These are phyloP conservation scores for Hemisphaericaspora xylanilytica DNA, from an alignment of 1,139 yeast genomes.

Conservation along the genomic window DNA sequence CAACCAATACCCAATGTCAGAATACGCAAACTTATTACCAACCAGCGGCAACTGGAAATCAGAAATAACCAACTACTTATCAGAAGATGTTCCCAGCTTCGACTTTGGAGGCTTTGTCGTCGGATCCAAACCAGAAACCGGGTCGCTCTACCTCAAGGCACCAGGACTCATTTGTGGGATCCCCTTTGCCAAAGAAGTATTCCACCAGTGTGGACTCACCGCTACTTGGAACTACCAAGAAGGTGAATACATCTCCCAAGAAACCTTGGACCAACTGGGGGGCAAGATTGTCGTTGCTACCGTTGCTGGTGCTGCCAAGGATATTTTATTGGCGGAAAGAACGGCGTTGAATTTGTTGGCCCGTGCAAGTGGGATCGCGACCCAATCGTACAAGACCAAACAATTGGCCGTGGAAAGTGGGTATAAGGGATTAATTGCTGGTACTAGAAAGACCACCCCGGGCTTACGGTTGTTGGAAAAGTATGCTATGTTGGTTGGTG, in stretches of 20 bases:
- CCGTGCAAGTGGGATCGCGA: constrained; percentile 88
- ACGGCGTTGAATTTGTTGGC: constrained; percentile 81
- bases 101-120: constrained; percentile 95
- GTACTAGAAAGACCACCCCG: constrained; percentile 98
- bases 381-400: constrained; percentile 61
- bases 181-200: constrained; percentile 88
- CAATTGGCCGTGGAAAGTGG: constrained; percentile 67
- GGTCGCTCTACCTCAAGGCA: constrained; percentile 79
- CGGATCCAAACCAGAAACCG: constrained; percentile 70
- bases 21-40: constrained; percentile 64
- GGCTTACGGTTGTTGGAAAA: constrained; percentile 86
- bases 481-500: constrained; percentile 93
- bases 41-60: constrained; percentile 75
- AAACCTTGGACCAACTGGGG: constrained; percentile 38
- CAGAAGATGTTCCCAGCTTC: constrained; percentile 90
- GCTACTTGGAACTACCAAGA: constrained; percentile 75
- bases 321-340: constrained; percentile 79
- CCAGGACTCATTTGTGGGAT: constrained; percentile 81
- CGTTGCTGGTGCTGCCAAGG: constrained; percentile 77
- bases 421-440: constrained; percentile 83
- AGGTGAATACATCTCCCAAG: constrained; percentile 52
- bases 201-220: constrained; percentile 64
- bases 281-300: constrained; percentile 74
- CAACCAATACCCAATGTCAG: constrained; percentile 18
- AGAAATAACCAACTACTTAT: constrained; percentile 69